Evolutionary conservation across 108 stramenopile species (phyloP).

Genomic region (Skeletonema potamos): DNA sequence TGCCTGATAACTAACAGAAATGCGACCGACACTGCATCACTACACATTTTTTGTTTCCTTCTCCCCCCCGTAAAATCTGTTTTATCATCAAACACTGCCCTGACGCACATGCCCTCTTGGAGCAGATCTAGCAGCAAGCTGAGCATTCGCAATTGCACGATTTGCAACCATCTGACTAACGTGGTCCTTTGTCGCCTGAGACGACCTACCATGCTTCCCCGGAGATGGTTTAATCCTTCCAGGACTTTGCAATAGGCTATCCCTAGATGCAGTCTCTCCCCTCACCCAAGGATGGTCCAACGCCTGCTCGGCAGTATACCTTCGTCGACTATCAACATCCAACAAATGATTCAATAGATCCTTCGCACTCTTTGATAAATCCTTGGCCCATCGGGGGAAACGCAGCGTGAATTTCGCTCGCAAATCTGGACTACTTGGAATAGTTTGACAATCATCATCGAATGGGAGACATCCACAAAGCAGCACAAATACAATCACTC

Average conservation of each 20-base stretch:
- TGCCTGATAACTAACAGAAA: not conserved
- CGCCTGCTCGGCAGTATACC: conserved; percentile 95
- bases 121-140: conserved; percentile 34
- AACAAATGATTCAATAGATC: conserved; percentile 90
- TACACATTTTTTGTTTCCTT: not conserved
- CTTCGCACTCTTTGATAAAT: conserved; percentile 88
- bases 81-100: conserved; percentile 41
- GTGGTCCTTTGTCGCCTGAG: conserved; percentile 45
- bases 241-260: conserved; percentile 80
- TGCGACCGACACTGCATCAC: not conserved
- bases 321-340: conserved; percentile 77
- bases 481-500: conserved; percentile 91
- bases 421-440: conserved; percentile 75
- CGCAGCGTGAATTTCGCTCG: conserved; percentile 85
- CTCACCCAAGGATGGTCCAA: conserved; percentile 95
- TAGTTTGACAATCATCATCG: conserved; percentile 91
- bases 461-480: conserved; percentile 97
- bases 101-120: conserved; percentile 36
- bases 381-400: conserved; percentile 94
- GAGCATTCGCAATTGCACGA: conserved; percentile 48
- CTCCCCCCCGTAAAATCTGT: too few relatives aligned
- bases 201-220: conserved; percentile 23
- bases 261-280: conserved; percentile 71
- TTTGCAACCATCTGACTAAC: conserved; percentile 51
- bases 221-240: conserved; percentile 74